Base-by-base conservation (phyloP, 768 basidiomycete species). In the Glaciozyma antarctica region DNA sequence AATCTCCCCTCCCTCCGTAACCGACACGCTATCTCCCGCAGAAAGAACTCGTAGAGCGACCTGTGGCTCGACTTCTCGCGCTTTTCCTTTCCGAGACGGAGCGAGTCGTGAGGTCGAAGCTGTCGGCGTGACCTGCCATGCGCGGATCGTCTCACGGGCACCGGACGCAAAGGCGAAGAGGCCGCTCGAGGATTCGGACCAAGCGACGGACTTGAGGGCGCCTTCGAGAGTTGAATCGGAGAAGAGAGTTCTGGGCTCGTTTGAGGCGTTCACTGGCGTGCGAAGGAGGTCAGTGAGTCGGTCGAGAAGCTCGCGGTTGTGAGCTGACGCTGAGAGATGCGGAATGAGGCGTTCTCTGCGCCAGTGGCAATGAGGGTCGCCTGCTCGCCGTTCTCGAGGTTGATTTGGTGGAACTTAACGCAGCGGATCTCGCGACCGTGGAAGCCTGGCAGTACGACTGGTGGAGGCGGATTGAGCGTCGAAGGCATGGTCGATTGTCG, bases 361-460 rank as follows among this genome's bases (percentile, higher is more conserved):
- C 51, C 51, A 52, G 51, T 52, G 7, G 51, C 51, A 12, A 52
- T 16, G 19, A 52, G 10, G 2, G 26, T 52, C 15, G 19, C 26
- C 9, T 52, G 26, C 26, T 19, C 28, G 3, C 19, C 51, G 13
- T 16, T 12, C 24, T 10, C 10, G 24, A 52, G 51, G 26, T 1
- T 16, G 51, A 22, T 52, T 12, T 41, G 6, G 38, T 12, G 51
- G 5, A 52, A 22, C 24, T 24, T 30, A 13, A 52, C 51, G 26
- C 51, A 52, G 24, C 51, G 51, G 26, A 52, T 52, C 51, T 52
- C 51, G 12, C 51, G 24, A n/a, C 51, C 51, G 21, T 52, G 51
- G 15, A 26, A 30, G 26, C 26, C 13, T 26, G 26, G 51, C 6
- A 52, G 24, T 1, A 52, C 16, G 26, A 28, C 9, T 5, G 51